phyloP scores from a whole-genome alignment of 2,329 filamentous ascomycete species.

The Aquanectria penicillioides region DNA sequence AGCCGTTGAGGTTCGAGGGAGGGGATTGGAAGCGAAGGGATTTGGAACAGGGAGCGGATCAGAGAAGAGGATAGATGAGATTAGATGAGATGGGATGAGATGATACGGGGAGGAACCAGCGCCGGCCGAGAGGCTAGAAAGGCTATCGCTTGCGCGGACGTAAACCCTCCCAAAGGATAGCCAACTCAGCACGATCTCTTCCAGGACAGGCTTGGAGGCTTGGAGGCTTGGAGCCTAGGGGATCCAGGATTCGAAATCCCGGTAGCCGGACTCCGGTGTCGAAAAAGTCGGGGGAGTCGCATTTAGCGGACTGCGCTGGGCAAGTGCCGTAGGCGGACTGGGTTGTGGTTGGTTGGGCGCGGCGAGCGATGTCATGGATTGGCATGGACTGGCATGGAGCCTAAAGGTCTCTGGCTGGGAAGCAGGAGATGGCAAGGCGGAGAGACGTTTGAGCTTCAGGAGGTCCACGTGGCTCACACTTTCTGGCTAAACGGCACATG shows the following conservation, averaged over 20 bases:
- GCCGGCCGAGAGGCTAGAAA: too few relatives aligned
- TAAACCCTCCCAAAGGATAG: too few relatives aligned
- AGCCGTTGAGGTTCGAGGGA: too few relatives aligned
- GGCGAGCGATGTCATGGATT: too few relatives aligned
- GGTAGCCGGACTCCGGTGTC: not conserved
- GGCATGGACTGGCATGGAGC: not conserved
- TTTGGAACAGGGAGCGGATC: too few relatives aligned
- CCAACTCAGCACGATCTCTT: too few relatives aligned
- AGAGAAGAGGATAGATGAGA: too few relatives aligned
- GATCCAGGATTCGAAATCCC: not conserved
- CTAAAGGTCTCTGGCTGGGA: not conserved
- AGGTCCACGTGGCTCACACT: not conserved
- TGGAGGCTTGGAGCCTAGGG: not conserved
- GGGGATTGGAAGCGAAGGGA: too few relatives aligned
- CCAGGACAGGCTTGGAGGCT: not conserved
- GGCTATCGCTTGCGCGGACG: too few relatives aligned
- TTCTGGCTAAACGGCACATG: not conserved
- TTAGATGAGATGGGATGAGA: too few relatives aligned
- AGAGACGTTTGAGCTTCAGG: constrained; percentile 3
- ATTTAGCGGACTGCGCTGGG: not conserved
- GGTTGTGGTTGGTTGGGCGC: not conserved
- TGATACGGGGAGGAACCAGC: too few relatives aligned
- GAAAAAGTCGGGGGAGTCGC: not conserved
- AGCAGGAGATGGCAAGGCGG: not conserved
- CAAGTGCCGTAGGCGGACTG: not conserved